Percentiles rank a stretch among this genome's conserved stretches.
phyloP scores from a whole-genome alignment of 352 stramenopile species.

The Globisporangium cederbergense region DNA sequence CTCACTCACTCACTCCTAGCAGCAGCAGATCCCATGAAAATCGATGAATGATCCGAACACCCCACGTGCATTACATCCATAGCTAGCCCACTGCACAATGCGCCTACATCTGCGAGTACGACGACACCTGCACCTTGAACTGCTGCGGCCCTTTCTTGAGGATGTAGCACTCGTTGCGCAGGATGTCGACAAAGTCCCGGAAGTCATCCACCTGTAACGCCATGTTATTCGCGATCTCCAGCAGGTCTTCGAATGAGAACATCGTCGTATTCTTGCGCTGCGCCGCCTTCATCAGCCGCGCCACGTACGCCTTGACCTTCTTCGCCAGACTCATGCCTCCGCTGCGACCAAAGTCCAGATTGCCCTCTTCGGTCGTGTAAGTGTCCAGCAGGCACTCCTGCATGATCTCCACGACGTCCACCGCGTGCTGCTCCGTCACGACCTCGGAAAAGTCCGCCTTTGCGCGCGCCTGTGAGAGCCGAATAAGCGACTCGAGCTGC shows the following conservation, averaged over 20 bases:
- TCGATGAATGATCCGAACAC: not conserved
- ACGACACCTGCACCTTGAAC: conserved; percentile 73
- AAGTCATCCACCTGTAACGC: conserved; percentile 78
- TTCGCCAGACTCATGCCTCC: conserved; percentile 65
- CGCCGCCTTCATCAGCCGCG: conserved; percentile 67
- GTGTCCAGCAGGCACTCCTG: conserved; percentile 91
- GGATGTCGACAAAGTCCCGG: conserved; percentile 76
- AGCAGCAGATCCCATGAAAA: conserved; percentile 1
- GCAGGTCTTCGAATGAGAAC: conserved; percentile 77
- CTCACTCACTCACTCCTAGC: not conserved
- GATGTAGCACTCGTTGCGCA: conserved; percentile 86
- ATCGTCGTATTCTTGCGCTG: conserved; percentile 49
- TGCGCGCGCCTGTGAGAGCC: conserved; percentile 89
- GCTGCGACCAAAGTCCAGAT: conserved; percentile 82
- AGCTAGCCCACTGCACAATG: not conserved
- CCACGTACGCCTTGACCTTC: conserved; percentile 82
- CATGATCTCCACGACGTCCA: conserved; percentile 97
- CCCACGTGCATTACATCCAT: not conserved
- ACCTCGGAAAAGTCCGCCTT: conserved; percentile 93
- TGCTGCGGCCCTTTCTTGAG: conserved; percentile 79
- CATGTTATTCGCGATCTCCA: conserved; percentile 73
- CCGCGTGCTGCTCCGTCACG: conserved; percentile 91
- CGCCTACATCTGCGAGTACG: conserved; percentile 29
- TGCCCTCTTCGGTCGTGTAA: conserved; percentile 84
- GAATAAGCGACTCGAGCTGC: conserved; percentile 94